These are phyloP conservation scores for Phylloporus sp. DNA, from an alignment of 1,284 basidiomycete genomes.

Conservation along the genomic window DNA sequence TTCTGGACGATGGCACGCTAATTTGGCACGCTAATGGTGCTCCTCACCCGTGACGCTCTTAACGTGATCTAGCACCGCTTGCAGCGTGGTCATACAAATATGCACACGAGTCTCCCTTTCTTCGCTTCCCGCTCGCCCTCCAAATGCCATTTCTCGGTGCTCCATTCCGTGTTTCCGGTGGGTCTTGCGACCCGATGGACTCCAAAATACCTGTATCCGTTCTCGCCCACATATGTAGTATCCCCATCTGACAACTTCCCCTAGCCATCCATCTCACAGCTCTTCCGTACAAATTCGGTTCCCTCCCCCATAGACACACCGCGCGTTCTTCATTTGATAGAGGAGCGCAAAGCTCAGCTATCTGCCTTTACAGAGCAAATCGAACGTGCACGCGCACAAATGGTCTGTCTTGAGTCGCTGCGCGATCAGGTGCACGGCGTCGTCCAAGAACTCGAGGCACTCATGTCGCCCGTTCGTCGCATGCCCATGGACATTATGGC, in stretches of 20 bases:
- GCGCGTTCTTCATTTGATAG: conserved; percentile 19
- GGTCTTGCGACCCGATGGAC: conserved; percentile 5
- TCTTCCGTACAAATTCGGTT: conserved; percentile 34
- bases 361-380: conserved; percentile 22
- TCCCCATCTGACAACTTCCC: neutral
- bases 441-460: conserved; percentile 33
- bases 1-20: conserved; percentile 20
- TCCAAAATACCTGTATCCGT: conserved; percentile 28
- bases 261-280: conserved; percentile 31
- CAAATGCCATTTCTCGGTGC: conserved; percentile 12
- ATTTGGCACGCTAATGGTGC: conserved; percentile 5
- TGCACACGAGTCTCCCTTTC: neutral
- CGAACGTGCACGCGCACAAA: conserved; percentile 24
- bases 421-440: conserved; percentile 14
- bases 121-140: neutral
- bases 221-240: neutral
- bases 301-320: conserved; percentile 29
- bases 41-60: too few species aligned
- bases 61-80: too few species aligned
- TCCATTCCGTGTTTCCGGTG: neutral
- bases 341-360: conserved; percentile 23
- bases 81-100: too few species aligned
- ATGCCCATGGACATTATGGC: conserved; percentile 37
- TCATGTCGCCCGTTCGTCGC: conserved; percentile 37
- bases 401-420: conserved; percentile 25